Base-by-base conservation (phyloP, 495 filamentous ascomycete species). In the Penicillium daleae region DNA sequence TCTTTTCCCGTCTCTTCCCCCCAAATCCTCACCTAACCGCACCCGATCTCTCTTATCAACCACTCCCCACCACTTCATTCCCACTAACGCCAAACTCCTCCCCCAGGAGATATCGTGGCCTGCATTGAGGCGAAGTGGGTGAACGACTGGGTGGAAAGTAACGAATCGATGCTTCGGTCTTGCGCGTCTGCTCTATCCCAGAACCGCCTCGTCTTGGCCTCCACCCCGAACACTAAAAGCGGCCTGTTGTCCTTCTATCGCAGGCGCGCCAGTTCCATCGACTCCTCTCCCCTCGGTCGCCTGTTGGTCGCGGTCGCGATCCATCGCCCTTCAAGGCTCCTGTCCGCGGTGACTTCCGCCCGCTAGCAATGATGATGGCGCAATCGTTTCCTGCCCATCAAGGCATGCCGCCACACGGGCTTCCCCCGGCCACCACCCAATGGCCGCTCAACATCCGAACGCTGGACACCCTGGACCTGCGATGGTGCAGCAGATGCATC, bases 401-500 rank as follows among this genome's bases (percentile, higher is more conserved):
- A 78, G 86, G 82, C 74, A 92, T 93, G 76, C 86, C 86, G 49
- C 88, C 88, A 61, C 89, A 92, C 70, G 88, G 87, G 65, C 81
- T 91, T 60, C 85, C 89, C 91, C 89, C 48, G 90, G 89, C 49
- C 92, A 95, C 48, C 92, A 95, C 73, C 90, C 88, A 66, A 90
- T 91, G 86, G 83, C 77, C 59, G 83, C 74, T 72, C 90, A 92
- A 71, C 90, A 92, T 69, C 91, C 89, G 57, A 89, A 78, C 63
- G 78, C 65, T 80, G 83, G 61, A 77, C 80, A 76, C 68, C 82
- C 78, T 21, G 78, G 71, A 42, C 78, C 76, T 68, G 84, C 78
- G 24, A 93, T 96, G 82, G 86, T 87, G 42, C 91, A 90, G 67
- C 89, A 89, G 73, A 90, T 89, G 71, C 92, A 95, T 69, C 89